Evolutionary conservation across 2,329 filamentous ascomycete genomes (phyloP).

Genomic region (Verruconis gallopava): DNA sequence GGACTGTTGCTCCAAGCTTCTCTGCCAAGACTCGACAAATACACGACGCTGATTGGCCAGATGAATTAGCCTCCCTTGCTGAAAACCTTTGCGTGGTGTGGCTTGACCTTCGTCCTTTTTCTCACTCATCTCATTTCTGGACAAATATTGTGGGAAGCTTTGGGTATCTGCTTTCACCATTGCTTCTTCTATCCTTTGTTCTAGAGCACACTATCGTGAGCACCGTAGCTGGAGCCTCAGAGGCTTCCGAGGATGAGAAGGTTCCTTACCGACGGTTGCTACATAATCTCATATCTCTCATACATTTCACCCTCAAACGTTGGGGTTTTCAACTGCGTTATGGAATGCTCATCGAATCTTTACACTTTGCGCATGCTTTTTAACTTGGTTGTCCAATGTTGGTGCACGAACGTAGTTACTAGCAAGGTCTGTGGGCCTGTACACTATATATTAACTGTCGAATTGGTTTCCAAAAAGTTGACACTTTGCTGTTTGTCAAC

Average conservation of each 20-base stretch:
- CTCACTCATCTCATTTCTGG: conserved; percentile 44
- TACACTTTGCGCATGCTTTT: too few relatives aligned
- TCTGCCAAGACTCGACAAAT: conserved; percentile 8
- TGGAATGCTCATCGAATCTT: too few relatives aligned
- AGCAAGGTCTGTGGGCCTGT: too few relatives aligned
- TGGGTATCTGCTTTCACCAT: conserved; percentile 30
- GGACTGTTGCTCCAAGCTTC: conserved; percentile 9
- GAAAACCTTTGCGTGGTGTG: conserved; percentile 2
- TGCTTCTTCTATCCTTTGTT: conserved; percentile 50
- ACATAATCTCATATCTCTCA: conserved; percentile 28
- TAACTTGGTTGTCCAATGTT: too few relatives aligned
- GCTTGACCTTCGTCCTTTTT: conserved; percentile 21
- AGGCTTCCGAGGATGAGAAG: conserved; percentile 43
- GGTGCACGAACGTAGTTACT: too few relatives aligned
- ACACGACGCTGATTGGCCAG: neutral
- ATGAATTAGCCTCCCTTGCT: neutral
- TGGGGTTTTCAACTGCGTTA: too few relatives aligned
- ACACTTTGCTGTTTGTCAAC: too few relatives aligned
- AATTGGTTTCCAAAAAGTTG: too few relatives aligned
- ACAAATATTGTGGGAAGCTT: conserved; percentile 53
- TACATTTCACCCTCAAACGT: too few relatives aligned
- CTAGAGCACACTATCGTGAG: conserved; percentile 42
- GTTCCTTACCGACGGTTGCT: conserved; percentile 57
- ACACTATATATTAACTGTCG: too few relatives aligned
- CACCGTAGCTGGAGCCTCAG: conserved; percentile 54